Conservation (phyloP, 129 eudicot genomes). For the Flaveria robusta region DNA sequence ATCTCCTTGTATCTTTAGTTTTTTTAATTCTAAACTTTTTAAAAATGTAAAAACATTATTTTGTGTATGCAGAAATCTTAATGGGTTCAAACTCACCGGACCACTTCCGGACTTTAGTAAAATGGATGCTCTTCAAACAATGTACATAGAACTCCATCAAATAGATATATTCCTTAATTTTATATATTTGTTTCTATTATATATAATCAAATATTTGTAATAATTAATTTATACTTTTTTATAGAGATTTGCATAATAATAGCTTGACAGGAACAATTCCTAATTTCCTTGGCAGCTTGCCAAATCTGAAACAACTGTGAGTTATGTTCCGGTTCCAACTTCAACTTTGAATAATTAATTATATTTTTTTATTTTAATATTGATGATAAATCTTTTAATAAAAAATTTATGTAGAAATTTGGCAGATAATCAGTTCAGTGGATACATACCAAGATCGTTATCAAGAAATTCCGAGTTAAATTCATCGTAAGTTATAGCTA, state of each 20-base stretch:
- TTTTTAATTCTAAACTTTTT: neutral
- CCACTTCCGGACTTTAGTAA: constrained; percentile 67
- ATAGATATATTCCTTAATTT: neutral
- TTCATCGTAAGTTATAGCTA: constrained; percentile 40
- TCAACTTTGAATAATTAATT: neutral
- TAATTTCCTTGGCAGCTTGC: constrained; percentile 54
- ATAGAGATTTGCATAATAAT: constrained; percentile 69
- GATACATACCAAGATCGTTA: constrained; percentile 57
- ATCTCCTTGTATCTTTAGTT: neutral
- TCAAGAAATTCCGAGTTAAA: constrained; percentile 44
- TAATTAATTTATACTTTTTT: neutral
- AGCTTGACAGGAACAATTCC: constrained; percentile 58
- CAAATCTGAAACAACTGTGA: constrained; percentile 60
- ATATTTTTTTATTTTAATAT: neutral
- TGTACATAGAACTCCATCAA: constrained; percentile 37
- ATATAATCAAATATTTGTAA: neutral
- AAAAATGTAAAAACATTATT: neutral
- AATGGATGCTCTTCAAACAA: constrained; percentile 62
- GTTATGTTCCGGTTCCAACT: constrained; percentile 16
- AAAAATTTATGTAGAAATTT: constrained; percentile 47
- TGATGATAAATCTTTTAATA: neutral
- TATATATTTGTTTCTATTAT: neutral
- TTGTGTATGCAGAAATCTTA: constrained; percentile 43
- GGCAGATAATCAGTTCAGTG: constrained; percentile 57
- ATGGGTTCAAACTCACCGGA: constrained; percentile 54